Base-by-base conservation (phyloP, 768 basidiomycete genomes). In the Rhizopogon vesiculosus region DNA sequence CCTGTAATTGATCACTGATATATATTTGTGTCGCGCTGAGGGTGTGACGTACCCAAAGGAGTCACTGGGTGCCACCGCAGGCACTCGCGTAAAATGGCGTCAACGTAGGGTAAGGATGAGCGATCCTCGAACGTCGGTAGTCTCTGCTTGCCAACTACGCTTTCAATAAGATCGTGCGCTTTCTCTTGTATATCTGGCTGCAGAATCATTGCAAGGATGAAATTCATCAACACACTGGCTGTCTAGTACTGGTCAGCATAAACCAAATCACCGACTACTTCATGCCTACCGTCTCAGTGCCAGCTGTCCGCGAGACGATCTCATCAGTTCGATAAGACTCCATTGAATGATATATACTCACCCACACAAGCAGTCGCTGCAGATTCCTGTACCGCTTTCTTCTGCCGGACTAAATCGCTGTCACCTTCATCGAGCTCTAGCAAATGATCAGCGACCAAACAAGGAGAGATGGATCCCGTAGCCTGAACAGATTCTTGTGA, bases 181-280 rank as follows among this genome's bases (percentile, higher is more conserved):
- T 45, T 43, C 16, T 53, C 16, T 45, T 59, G 55, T 15, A 52
- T 29, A 8, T 59, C 49, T 6, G 57, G 57, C 49, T 48, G 40
- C 7, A 57, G 51, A 28, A 53, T 22, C 56, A 59, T 59, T 4
- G 57, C 56, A 9, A 57, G 45, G 3, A 59, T 38, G 29, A 59
- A 59, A 28, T 35, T 43, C 31, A 42, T 48, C 9, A 59, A 28
- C 31, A 31, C 43, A 10, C 31, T n/a, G 16, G 45, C 41, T 35
- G 49, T 56, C 57, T 56, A 42, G 28, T n/a, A n/a, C n/a, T n/a
- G n/a, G n/a, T n/a, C n/a, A n/a, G n/a, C n/a, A n/a, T n/a, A n/a
- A n/a, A n/a, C n/a, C n/a, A n/a, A n/a, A 18, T 28, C n/a, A 7
- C n/a, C 18, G 7, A 16, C 6, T 7, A 4, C n/a, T 16, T 3